phyloP scores from a whole-genome alignment of 2,329 filamentous ascomycete genomes.

The Fusarium miscanthi region DNA sequence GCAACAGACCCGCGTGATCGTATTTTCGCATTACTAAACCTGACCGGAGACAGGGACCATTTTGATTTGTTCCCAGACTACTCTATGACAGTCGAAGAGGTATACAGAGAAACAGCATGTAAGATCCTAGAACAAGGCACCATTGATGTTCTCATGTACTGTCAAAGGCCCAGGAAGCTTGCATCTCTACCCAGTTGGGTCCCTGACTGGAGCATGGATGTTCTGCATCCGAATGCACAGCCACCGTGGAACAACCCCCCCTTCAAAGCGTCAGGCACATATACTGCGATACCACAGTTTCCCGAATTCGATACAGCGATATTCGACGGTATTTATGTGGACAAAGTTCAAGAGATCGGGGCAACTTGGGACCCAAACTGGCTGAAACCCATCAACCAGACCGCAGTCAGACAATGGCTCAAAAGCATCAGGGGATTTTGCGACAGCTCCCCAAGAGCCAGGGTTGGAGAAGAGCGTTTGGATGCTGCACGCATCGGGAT shows the following conservation, averaged over 20 bases:
- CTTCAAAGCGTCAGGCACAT: not conserved
- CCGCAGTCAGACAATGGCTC: not conserved
- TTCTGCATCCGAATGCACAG: not conserved
- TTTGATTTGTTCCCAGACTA: slow-evolving; percentile 1
- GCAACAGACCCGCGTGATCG: not conserved
- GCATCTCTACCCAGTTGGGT: not conserved
- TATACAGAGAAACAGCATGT: not conserved
- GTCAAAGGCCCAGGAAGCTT: not conserved
- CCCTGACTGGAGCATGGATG: not conserved
- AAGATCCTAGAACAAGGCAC: not conserved
- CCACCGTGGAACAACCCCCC: not conserved
- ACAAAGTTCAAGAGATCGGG: not conserved
- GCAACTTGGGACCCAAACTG: not conserved
- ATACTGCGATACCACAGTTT: not conserved
- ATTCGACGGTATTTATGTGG: not conserved
- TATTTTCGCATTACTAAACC: not conserved
- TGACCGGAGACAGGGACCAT: not conserved
- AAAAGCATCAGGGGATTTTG: not conserved
- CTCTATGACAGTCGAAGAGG: not conserved
- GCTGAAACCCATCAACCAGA: not conserved
- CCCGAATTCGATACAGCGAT: not conserved
- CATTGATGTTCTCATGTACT: not conserved
- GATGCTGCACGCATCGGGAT: not conserved
- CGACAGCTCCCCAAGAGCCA: not conserved
- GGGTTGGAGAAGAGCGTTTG: not conserved